phyloP scores from a whole-genome alignment of 305 asterid species.

The Caryopteris hybrid region DNA sequence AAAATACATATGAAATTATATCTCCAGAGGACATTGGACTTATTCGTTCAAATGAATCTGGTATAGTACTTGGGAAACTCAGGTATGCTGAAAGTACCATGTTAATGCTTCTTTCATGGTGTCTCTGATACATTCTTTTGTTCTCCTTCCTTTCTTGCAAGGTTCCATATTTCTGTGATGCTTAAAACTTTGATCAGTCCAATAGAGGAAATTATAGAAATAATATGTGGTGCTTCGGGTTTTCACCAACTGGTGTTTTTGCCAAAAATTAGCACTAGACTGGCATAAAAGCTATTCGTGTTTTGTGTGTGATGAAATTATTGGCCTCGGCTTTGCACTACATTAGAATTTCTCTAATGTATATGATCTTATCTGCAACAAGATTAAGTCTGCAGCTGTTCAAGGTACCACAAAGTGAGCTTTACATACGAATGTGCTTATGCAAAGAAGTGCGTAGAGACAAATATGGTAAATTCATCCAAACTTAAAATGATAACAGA shows the following conservation, averaged over 20 bases:
- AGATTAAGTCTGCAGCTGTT: background rate
- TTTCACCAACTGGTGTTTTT: background rate
- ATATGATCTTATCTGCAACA: background rate
- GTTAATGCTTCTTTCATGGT: background rate
- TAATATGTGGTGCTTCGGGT: background rate
- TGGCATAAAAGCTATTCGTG: background rate
- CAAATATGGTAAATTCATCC: background rate
- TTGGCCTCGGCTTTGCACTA: background rate
- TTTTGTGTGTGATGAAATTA: background rate
- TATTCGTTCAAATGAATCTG: constrained; percentile 81
- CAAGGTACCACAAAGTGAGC: background rate
- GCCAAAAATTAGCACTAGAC: background rate
- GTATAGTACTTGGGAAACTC: constrained; percentile 95
- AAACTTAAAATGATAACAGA: background rate
- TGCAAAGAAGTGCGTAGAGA: background rate
- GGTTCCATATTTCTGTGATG: background rate
- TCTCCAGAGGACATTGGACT: constrained; percentile 98
- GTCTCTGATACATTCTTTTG: background rate
- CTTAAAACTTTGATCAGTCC: background rate
- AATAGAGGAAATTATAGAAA: background rate
- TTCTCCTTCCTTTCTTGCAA: background rate
- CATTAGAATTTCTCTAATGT: background rate
- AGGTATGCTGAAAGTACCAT: constrained; percentile 44
- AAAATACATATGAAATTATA: constrained; percentile 86
- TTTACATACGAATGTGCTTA: background rate